Base-by-base conservation (phyloP, 129 eudicot species). In the Saposhnikovia divaricata region DNA sequence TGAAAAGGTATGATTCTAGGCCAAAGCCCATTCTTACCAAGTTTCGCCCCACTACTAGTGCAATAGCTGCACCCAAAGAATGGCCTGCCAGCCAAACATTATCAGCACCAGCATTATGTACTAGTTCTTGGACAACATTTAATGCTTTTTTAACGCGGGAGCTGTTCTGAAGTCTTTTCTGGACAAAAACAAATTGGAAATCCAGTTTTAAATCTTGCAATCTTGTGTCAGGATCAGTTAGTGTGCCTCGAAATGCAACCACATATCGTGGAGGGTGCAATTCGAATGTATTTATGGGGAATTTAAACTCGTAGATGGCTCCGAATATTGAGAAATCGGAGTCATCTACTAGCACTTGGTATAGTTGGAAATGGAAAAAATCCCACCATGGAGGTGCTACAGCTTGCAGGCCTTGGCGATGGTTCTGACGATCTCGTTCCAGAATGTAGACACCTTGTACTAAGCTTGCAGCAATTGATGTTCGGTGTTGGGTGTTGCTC, bases 311-410 rank as follows among this genome's bases (percentile, higher is more conserved):
- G 57, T 80, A 93, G 40, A 93, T 81, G 19, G 95, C 97, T 4
- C 94, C 96, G 57, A 93, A 89, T 73, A 72, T 84, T 8, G 96
- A 87, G 16, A 18, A 81, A 82, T 93, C 98, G 0, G 80, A 57
- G 21, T 85, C 82, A 45, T 93, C 96, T 2, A 87, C 86, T 2
- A 93, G 84, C 16, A 71, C 84, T 2, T 70, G 86, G 61, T 48
- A 72, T 57, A 93, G 44, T 12, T 82, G 86, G 53, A 93, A 93
- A 57, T 82, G 80, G 85, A 93, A 93, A 40, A 82, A 83, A 44
- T 91, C 90, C 98, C 96, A 90, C 96, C 98, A 93, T 0, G 92
- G 87, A 18, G 96, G 78, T 51, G 96, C 98, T 2, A 82, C 80
- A 51, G 92, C 85, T 31, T 83, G 78, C 40, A 79, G 82, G 9